phyloP scores from a whole-genome alignment of 257 asterid species.

The Penstemon barbatus region DNA sequence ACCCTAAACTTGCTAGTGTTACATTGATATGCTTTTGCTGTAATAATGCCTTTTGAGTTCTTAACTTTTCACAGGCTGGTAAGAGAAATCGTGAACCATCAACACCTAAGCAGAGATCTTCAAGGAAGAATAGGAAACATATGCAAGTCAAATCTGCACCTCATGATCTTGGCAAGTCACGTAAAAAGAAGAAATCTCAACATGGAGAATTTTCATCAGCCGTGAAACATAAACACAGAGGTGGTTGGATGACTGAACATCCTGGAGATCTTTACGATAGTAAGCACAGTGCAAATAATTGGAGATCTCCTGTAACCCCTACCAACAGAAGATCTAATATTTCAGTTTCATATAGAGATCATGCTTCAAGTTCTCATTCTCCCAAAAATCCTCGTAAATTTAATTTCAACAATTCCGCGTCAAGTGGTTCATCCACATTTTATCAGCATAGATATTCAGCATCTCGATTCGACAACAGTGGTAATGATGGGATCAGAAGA shows the following conservation, averaged over 20 bases:
- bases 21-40: background rate
- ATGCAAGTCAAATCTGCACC: slow-evolving; percentile 50
- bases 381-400: slow-evolving; percentile 32
- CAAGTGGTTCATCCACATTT: slow-evolving; percentile 38
- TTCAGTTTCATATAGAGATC: slow-evolving; percentile 32
- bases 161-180: slow-evolving; percentile 40
- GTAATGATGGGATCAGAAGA: slow-evolving; percentile 46
- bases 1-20: too few species aligned
- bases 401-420: slow-evolving; percentile 35
- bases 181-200: slow-evolving; percentile 38
- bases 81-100: slow-evolving; percentile 62
- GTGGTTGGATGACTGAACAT: slow-evolving; percentile 72
- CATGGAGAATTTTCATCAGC: slow-evolving; percentile 32
- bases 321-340: slow-evolving; percentile 34
- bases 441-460: slow-evolving; percentile 49
- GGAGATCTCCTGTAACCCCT: slow-evolving; percentile 71
- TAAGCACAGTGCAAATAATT: slow-evolving; percentile 28
- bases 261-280: slow-evolving; percentile 44
- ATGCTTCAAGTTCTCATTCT: slow-evolving; percentile 49
- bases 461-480: slow-evolving; percentile 49
- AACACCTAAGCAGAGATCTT: slow-evolving; percentile 59
- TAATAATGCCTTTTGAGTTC: too few species aligned
- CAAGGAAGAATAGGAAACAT: slow-evolving; percentile 43
- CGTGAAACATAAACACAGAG: slow-evolving; percentile 51
- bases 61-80: slow-evolving; percentile 39